Percentiles rank a stretch among this genome's conserved stretches.
These are phyloP conservation scores for Chlamydomonas reinhardtii DNA, from an alignment of 163 green algal genomes.

Conservation along the genomic window DNA sequence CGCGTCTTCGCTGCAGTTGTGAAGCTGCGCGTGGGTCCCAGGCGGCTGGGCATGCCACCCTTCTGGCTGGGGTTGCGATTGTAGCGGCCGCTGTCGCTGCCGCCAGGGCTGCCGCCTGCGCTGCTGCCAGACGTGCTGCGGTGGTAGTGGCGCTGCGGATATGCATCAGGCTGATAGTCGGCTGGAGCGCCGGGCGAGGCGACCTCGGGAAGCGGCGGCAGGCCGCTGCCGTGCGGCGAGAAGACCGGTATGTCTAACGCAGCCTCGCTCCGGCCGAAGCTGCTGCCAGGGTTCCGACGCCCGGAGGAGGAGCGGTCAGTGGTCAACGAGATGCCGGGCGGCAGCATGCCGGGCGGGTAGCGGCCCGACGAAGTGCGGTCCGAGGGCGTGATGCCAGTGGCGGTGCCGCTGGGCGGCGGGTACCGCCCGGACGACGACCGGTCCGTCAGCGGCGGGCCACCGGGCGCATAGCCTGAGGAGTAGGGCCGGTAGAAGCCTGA, in stretches of 20 bases:
- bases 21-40: neutral
- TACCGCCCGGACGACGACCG: conserved; percentile 18
- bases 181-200: neutral
- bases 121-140: neutral
- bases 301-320: neutral
- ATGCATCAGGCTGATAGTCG: neutral
- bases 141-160: neutral
- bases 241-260: neutral
- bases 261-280: too few species aligned
- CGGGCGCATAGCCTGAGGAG: neutral
- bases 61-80: neutral
- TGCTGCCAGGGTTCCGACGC: neutral
- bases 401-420: neutral
- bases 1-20: neutral
- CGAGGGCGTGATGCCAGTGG: neutral
- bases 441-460: neutral
- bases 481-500: conserved; percentile 8
- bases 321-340: neutral
- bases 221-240: neutral
- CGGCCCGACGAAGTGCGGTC: conserved; percentile 2
- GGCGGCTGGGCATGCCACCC: neutral
- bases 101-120: neutral
- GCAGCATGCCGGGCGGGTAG: neutral
- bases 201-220: neutral
- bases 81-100: neutral